Evolutionary conservation across 208 protist genomes (phyloP), one percentile per base, ranked within the genome.

Genomic region (Leishmania gerbilli): DNA sequence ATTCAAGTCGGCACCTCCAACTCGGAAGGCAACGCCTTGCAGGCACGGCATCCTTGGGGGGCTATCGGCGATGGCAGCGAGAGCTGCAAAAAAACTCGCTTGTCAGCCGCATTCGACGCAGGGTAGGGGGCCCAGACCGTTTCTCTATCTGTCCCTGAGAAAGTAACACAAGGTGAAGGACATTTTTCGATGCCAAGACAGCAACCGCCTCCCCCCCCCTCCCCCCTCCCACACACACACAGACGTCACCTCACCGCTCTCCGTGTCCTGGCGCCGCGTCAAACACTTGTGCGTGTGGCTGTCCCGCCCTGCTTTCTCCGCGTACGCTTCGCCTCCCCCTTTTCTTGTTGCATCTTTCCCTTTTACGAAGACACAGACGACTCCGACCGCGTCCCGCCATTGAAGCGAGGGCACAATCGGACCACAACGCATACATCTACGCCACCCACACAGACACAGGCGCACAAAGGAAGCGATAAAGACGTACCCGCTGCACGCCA

Each of bases 291-390:
- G 62, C n/a, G 9, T 0, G 62, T 1, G 15, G 31, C 13, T 8
- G 13, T 21, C 31, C 3, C 31, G 31, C 62, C 31, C 17, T 40
- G 62, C 62, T 6, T 68, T 34, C 27, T 1, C 8, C 8, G 62
- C n/a, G 58, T 31, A 64, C 24, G 58, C 13, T 40, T 68, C 62
- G 9, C 31, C 37, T 40, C 19, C 9, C 58, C 4, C 17, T 15
- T 40, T 68, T 68, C 62, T 31, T 68, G 21, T 68, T 68, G 27
- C 31, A 11, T 68, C 13, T 4, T 31, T 19, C 27, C 4, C 3
- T 68, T 68, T 68, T 68, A 72, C 55, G 53, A 56, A 71, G 74
- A 84, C 78, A 79, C 79, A 77, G 15, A 77, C 15, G 68, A 51
- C 42, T 21, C 21, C 27, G 27, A 74, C n/a, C 40, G 19, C 42